Base-by-base conservation (phyloP, 805 yeast genomes). In the Myxozyma vanderwaltii region DNA sequence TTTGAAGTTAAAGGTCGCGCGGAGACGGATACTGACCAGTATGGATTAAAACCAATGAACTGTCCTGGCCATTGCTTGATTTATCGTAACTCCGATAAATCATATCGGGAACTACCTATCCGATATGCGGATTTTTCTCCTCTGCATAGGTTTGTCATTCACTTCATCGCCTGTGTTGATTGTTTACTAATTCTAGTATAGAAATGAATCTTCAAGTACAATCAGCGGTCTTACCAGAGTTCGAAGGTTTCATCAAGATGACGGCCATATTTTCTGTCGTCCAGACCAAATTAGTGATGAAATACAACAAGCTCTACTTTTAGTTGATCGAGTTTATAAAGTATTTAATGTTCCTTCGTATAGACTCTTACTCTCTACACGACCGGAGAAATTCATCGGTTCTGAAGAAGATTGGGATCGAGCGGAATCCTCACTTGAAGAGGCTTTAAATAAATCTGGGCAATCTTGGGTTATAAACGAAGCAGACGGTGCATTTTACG, bases 101-200 rank as follows among this genome's bases (percentile, higher is more conserved):
- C 97, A 1, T 92, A 94, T 79, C 83, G 97, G 74, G 98, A 94
- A 76, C 81, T 92, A 75, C 99, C 99, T 71, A 88, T 96, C 96
- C 88, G 99, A 81, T 95, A 90, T 77, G 97, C 98, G 60, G 99
- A 92, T 76, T 91, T 91, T 67, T 97, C 97, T 76, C 97, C 92
- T 55, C 82, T 92, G 68, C 99, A 92, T 80, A 86, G 99, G 65
- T 54, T 51, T 1, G 55, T n/a, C 10, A 36, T 19, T 35, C 31
- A n/a, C n/a, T n/a, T n/a, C n/a, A n/a, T n/a, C n/a, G n/a, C n/a
- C n/a, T n/a, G n/a, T n/a, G n/a, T 35, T n/a, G 21, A 29, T 35
- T 19, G 8, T 5, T 15, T 33, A 2, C 12, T n/a, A 21, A n/a
- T 35, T 24, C n/a, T 10, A 21, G 33, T 12, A 17, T 23, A 61